These are phyloP conservation scores for Penicillium waksmanii DNA, from an alignment of 495 filamentous ascomycete species.

Conservation along the genomic window DNA sequence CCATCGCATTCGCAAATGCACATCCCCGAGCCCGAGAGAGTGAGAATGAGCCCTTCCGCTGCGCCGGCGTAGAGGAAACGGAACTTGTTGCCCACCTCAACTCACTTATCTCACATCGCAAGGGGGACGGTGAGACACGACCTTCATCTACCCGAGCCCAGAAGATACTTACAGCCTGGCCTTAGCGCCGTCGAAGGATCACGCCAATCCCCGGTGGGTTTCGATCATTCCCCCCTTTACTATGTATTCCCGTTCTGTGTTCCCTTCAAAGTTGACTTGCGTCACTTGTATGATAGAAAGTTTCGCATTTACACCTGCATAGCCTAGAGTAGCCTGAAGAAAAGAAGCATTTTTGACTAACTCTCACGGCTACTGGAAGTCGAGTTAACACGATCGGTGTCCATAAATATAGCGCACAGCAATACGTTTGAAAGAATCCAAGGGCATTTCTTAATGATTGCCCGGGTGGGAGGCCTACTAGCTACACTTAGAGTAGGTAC, in stretches of 20 bases:
- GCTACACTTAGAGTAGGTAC: too few relatives aligned
- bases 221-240: background rate
- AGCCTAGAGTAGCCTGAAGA: background rate
- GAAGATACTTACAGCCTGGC: background rate
- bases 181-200: background rate
- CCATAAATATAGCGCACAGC: background rate
- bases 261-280: background rate
- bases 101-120: background rate
- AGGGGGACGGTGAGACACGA: background rate
- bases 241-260: background rate
- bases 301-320: background rate
- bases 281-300: conserved; percentile 5
- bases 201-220: background rate
- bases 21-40: conserved; percentile 16
- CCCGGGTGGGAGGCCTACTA: too few relatives aligned
- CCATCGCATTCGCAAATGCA: conserved; percentile 16
- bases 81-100: background rate
- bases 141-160: background rate
- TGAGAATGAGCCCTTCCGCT: conserved; percentile 13
- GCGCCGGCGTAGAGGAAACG: conserved; percentile 17
- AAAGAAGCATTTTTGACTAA: background rate
- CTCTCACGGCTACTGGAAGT: background rate
- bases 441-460: too few relatives aligned
- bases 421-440: background rate
- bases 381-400: background rate